These are phyloP conservation scores for Daucus carota DNA, from an alignment of 129 eudicot genomes.

Conservation along the genomic window DNA sequence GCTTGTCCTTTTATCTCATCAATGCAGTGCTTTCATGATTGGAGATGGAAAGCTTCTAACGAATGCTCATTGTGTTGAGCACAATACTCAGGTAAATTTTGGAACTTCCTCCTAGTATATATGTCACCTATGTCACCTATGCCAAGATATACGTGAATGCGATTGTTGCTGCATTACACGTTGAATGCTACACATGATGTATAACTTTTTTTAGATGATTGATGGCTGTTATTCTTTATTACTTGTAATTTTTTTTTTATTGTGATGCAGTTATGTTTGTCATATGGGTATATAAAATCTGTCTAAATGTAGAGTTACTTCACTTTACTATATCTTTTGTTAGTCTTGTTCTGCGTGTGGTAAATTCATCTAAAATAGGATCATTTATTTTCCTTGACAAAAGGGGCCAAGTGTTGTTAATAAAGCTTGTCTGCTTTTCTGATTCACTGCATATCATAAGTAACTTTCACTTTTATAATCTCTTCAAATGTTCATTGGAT, in stretches of 20 bases:
- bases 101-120: neutral
- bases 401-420: neutral
- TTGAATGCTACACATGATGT: neutral
- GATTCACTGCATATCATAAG: neutral
- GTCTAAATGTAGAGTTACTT: neutral
- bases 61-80: slow-evolving; percentile 98
- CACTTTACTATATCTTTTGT: neutral
- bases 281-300: neutral
- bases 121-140: neutral
- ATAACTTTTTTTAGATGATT: neutral
- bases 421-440: neutral
- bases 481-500: neutral
- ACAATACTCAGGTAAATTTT: slow-evolving; percentile 68
- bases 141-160: neutral
- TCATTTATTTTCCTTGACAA: neutral
- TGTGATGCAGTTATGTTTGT: neutral
- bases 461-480: neutral
- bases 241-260: neutral
- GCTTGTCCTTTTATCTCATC: slow-evolving; percentile 9
- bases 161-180: neutral
- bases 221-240: neutral
- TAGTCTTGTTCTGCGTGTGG: neutral
- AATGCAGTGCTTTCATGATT: slow-evolving; percentile 91
- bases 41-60: slow-evolving; percentile 96
- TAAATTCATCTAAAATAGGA: neutral